A percentile compares a stretch with the other conserved stretches of the same genome.
These are phyloP conservation scores for Scutellaria minor DNA, from an alignment of 257 asterid genomes.

Conservation along the genomic window DNA sequence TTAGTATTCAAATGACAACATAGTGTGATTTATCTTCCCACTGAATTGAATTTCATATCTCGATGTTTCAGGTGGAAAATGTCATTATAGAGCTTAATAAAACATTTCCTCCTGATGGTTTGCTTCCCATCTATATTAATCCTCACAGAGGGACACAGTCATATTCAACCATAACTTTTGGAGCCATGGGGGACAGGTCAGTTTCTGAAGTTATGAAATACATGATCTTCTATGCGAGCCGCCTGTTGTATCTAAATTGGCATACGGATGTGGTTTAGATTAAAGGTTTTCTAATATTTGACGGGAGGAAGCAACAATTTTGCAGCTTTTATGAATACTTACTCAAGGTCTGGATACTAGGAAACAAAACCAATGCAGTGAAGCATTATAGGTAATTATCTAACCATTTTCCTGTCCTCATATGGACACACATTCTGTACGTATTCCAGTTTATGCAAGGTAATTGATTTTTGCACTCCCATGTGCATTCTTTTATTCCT, in stretches of 20 bases:
- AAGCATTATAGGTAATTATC: constrained; percentile 80
- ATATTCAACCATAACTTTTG: constrained; percentile 90
- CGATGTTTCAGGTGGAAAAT: constrained; percentile 81
- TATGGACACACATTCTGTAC: background rate
- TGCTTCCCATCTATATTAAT: constrained; percentile 92
- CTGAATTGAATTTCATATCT: constrained; percentile 29
- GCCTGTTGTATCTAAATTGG: background rate
- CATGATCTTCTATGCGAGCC: constrained; percentile 15
- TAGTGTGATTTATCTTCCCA: constrained; percentile 23
- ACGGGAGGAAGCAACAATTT: constrained; percentile 30
- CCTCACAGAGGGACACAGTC: constrained; percentile 76
- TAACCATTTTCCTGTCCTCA: constrained; percentile 20
- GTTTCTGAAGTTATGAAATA: background rate
- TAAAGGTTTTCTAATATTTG: constrained; percentile 32
- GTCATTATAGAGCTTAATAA: constrained; percentile 83
- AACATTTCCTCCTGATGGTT: constrained; percentile 91
- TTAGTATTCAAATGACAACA: background rate
- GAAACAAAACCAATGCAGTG: constrained; percentile 84
- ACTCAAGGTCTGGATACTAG: constrained; percentile 99
- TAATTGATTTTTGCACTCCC: constrained; percentile 19
- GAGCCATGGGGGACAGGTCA: constrained; percentile 99
- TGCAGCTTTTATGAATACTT: constrained; percentile 96
- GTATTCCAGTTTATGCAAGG: constrained; percentile 11
- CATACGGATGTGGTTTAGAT: constrained; percentile 13
- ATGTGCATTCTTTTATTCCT: constrained; percentile 25